Evolutionary conservation across 225 moss, liverwort and hornwort species (phyloP).

Genomic region (Marchantia polymorpha): DNA sequence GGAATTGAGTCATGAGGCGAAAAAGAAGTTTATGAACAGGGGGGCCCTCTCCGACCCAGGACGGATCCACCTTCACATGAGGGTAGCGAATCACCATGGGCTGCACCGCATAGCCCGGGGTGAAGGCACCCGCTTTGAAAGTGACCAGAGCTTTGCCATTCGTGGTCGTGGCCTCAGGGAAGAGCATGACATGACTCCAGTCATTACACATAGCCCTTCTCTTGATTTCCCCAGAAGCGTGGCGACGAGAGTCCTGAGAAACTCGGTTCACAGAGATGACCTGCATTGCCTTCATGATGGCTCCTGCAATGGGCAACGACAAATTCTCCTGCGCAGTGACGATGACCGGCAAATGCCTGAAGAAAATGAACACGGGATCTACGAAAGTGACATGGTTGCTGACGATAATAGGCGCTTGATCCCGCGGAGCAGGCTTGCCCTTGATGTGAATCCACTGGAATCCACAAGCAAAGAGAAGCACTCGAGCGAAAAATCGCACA

Average conservation of each 20-base stretch:
- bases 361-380: conserved; percentile 85
- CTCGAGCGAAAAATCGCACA: conserved; percentile 68
- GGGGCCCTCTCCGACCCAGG: conserved; percentile 93
- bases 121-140: conserved; percentile 88
- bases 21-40: conserved; percentile 62
- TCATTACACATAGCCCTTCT: conserved; percentile 97
- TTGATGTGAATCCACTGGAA: conserved; percentile 85
- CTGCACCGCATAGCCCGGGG: conserved; percentile 83
- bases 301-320: conserved; percentile 70
- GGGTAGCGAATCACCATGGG: conserved; percentile 87
- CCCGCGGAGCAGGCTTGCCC: conserved; percentile 77
- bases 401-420: conserved; percentile 81
- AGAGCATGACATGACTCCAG: conserved; percentile 96
- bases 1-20: conserved; percentile 95
- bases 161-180: conserved; percentile 96
- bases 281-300: conserved; percentile 96
- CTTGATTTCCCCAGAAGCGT: conserved; percentile 89
- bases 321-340: conserved; percentile 92
- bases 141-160: conserved; percentile 83
- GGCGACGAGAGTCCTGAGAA: conserved; percentile 68
- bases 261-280: conserved; percentile 82
- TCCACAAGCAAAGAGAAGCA: conserved; percentile 77
- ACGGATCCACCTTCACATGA: conserved; percentile 78
- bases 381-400: conserved; percentile 87
- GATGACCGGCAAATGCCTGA: conserved; percentile 84